Percentiles rank a stretch among this genome's conserved stretches.
Evolutionary conservation across 2,329 filamentous ascomycete species (phyloP).

Genomic region (Monosporascus sp.): DNA sequence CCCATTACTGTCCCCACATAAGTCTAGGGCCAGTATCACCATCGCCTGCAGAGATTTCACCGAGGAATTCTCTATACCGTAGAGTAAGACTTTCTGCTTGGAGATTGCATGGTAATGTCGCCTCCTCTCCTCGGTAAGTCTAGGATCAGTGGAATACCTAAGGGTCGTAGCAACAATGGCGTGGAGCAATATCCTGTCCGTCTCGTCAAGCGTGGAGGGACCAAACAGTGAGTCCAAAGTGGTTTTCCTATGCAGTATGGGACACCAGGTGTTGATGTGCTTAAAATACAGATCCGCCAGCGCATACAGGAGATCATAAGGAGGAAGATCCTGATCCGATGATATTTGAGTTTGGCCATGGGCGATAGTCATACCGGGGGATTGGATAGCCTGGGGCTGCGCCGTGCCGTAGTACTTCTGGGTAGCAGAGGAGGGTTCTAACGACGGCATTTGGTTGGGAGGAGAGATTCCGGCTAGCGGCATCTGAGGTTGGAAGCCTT

Average conservation of each 20-base stretch:
- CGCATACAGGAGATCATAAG: slow-evolving; percentile 68
- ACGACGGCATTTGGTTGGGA: slow-evolving; percentile 25
- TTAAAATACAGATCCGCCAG: slow-evolving; percentile 74
- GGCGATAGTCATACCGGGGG: slow-evolving; percentile 51
- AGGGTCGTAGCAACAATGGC: slow-evolving; percentile 86
- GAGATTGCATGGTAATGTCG: slow-evolving; percentile 73
- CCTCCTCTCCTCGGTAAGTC: slow-evolving; percentile 67
- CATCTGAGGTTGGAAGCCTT: slow-evolving; percentile 43
- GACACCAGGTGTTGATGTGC: slow-evolving; percentile 79
- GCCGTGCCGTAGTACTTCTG: slow-evolving; percentile 45
- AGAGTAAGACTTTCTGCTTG: slow-evolving; percentile 80
- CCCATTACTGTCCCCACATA: slow-evolving; percentile 82
- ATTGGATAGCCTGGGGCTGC: slow-evolving; percentile 44
- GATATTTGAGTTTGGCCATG: slow-evolving; percentile 40
- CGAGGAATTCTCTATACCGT: slow-evolving; percentile 83
- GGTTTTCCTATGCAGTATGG: slow-evolving; percentile 79
- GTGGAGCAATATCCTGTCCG: slow-evolving; percentile 76
- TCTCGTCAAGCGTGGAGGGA: slow-evolving; percentile 67
- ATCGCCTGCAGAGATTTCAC: slow-evolving; percentile 83
- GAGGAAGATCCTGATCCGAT: slow-evolving; percentile 63
- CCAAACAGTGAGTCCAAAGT: slow-evolving; percentile 81
- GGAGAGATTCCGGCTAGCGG: slow-evolving; percentile 35
- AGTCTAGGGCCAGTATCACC: slow-evolving; percentile 78
- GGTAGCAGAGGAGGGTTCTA: slow-evolving; percentile 36
- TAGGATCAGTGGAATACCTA: slow-evolving; percentile 71